Base-by-base conservation (phyloP, 2,329 filamentous ascomycete genomes). In the Pezicula rhizophila region DNA sequence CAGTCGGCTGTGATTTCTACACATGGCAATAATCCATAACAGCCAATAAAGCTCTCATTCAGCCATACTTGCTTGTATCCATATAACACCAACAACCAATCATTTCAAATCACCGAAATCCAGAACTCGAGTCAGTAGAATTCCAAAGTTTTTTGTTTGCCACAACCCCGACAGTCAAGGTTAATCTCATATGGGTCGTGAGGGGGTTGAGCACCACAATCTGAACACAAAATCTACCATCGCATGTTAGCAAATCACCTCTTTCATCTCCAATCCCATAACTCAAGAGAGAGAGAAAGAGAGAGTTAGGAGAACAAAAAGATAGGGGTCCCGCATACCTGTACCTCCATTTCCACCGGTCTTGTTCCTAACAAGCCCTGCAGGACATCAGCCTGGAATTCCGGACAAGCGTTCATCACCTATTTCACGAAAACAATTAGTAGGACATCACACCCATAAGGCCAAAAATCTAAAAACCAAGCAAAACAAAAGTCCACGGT, bases 361-460 rank as follows among this genome's bases (percentile, higher is more conserved):
- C 45, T 48, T 12, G 25, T 18, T 10, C 45, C 8, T 47, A 57
- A 47, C 6, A 25, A 20, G 26, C 40, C 11, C 8, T 8, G 46
- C 31, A 54, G 39, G 1, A 60, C 50, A 23, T 58, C 58, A 1
- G 45, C 47, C 25, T 55, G 54, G 39, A 60, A 61, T 4, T 56
- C 58, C 4, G 28, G 25, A 6, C 52, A 44, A 18, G 50, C 47
- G 20, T 26, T 20, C 17, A 51, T 31, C 8, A 31, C 28, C 28
- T 31, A 4, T 31, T 28, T 31, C 11, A n/a, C 28, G 7, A 31
- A 31, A 31, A 12, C 8, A 10, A 31, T 31, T 12, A 31, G 28
- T 10, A 31, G 28, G 11, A 31, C 7, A 12, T 31, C 8, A 5
- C 8, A 31, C 8, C 28, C 8, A 31, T 2, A 31, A 10, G 28